Evolutionary conservation across 331 rosid species (phyloP), one percentile per base, ranked within the genome.

Genomic region (Saraca asoca): DNA sequence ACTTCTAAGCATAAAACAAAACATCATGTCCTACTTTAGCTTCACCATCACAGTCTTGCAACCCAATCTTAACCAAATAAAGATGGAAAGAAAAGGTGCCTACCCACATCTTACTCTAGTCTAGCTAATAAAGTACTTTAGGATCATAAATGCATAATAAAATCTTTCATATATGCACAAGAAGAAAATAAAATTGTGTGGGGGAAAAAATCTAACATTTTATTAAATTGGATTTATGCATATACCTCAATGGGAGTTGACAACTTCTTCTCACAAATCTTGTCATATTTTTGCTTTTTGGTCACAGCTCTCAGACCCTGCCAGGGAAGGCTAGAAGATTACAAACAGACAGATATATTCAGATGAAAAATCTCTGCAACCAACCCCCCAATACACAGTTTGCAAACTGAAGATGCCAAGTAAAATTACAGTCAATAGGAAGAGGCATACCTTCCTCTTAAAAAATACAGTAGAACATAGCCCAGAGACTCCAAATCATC

Each of bases 401-500:
- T 49, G 43, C 3, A 37, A 53, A 44, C 53, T 62, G 65, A 61
- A 54, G 66, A 46, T 56, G 53, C 58, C 31, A 16, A 19, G 45
- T 39, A 69, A 59, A 78, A 18, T 43, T 54, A 38, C 18, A 69
- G 48, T 39, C 71, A 12, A 56, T 12, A 58, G 66, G 49, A 49
- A 55, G 56, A 41, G 64, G 31, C 85, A 58, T 68, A 87, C 95
- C 90, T 85, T 85, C 95, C 95, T 68, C 80, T 80, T 78, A 87
- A 75, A 66, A 87, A 85, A 79, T 87, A 87, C 78, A 87, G 64
- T 67, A 87, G 84, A 68, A 87, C 85, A 65, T 85, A 87, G 57
- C 90, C 95, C 58, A 87, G 88, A 70, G 95, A 87, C 76, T 87
- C 95, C 73, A 87, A 74, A 76, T 87, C 95, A 82, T 87, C 95